These are phyloP conservation scores for Capronia americana DNA, from an alignment of 2,329 filamentous ascomycete genomes.

Conservation along the genomic window DNA sequence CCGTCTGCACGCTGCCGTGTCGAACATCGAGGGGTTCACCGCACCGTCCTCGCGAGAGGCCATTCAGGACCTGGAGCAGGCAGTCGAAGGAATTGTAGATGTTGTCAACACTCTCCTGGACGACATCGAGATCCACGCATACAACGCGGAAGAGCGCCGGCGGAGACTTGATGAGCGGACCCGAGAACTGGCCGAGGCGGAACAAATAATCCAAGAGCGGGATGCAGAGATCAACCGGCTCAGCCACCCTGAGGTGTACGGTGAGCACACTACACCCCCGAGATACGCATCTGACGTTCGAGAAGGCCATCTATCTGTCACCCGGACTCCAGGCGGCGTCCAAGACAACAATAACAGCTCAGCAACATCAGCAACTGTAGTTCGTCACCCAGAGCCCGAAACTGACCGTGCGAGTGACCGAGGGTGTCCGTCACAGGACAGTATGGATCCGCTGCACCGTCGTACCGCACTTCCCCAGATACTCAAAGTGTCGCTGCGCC, in stretches of 20 bases:
- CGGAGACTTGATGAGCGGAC: not conserved
- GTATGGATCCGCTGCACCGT: not conserved
- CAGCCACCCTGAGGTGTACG: not conserved
- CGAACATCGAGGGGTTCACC: not conserved
- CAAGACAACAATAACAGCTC: not conserved
- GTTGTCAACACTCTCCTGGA: not conserved
- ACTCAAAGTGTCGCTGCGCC: not conserved
- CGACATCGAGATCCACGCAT: not conserved
- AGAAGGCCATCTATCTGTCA: not conserved
- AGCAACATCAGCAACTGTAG: not conserved
- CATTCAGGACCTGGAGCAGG: not conserved
- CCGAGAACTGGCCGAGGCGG: not conserved
- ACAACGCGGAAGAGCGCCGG: not conserved
- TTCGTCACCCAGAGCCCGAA: not conserved
- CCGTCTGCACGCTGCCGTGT: not conserved
- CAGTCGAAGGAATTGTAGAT: not conserved
- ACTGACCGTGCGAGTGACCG: not conserved
- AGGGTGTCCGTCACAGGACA: not conserved
- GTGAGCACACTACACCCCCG: not conserved
- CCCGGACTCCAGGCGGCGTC: not conserved
- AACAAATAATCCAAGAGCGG: not conserved
- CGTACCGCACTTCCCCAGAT: not conserved
- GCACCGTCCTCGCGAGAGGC: not conserved
- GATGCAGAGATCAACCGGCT: not conserved
- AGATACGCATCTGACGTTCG: not conserved